Percentiles rank a stretch among this genome's conserved stretches.
Conservation (phyloP, 2,329 filamentous ascomycete genomes). For the Fusarium gaditjirri region DNA sequence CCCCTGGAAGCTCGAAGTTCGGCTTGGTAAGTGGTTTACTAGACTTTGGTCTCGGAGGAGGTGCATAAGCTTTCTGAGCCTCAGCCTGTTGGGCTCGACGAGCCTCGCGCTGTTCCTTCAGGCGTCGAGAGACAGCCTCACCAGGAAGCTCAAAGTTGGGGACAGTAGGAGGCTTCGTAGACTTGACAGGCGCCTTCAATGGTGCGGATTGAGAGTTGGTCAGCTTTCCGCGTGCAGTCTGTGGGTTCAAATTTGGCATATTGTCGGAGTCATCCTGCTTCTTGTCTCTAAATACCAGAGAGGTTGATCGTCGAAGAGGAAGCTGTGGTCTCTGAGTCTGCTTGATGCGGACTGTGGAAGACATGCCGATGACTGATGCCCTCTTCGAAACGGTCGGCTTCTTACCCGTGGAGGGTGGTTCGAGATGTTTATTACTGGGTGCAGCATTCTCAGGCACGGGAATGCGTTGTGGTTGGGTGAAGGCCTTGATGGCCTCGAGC, state of each 20-base stretch:
- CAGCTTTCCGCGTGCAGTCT: constrained; percentile 36
- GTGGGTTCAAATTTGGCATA: constrained; percentile 23
- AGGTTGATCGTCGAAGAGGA: constrained; percentile 56
- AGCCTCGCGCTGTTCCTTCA: constrained; percentile 69
- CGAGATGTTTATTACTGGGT: constrained; percentile 21
- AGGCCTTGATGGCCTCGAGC: constrained; percentile 63
- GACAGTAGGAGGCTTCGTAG: constrained; percentile 64
- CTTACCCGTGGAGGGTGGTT: constrained; percentile 27
- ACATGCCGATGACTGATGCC: constrained; percentile 47
- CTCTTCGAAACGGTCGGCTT: constrained; percentile 39
- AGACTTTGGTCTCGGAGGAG: constrained; percentile 60
- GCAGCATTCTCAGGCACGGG: constrained; percentile 42
- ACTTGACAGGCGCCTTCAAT: constrained; percentile 60
- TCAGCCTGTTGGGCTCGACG: constrained; percentile 55
- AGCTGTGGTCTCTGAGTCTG: constrained; percentile 50
- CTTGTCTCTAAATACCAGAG: constrained; percentile 51
- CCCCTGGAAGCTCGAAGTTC: constrained; percentile 71
- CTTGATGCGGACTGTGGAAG: constrained; percentile 57
- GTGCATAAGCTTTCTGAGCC: constrained; percentile 48
- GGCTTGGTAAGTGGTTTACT: constrained; percentile 64
- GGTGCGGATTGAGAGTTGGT: constrained; percentile 20
- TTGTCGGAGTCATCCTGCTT: constrained; percentile 28
- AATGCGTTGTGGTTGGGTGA: constrained; percentile 50
- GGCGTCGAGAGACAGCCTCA: constrained; percentile 66
- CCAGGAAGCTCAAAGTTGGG: constrained; percentile 71